Conservation (phyloP, 164 flowering plant genomes). For the Sedum album region DNA sequence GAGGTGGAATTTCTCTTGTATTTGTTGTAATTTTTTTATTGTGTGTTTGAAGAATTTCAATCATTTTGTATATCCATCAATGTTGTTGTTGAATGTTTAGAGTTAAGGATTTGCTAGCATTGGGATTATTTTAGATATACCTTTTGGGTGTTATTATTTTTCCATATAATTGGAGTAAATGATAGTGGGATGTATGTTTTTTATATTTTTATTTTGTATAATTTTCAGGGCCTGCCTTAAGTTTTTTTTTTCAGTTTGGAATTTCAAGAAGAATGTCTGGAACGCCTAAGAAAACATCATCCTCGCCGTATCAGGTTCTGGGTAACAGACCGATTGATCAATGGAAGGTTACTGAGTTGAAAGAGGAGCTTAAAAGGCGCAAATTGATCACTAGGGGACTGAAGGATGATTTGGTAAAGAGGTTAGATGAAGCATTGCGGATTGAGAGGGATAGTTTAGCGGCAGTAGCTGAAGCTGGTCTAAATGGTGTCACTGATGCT, state of each 20-base stretch:
- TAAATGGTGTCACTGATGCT: too few species aligned
- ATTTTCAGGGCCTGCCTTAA: not conserved
- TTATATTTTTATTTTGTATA: not conserved
- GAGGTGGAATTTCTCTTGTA: not conserved
- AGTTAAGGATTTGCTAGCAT: too few species aligned
- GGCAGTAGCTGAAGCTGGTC: not conserved
- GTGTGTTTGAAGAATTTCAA: too few species aligned
- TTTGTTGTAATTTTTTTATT: not conserved
- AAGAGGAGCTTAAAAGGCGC: constrained; percentile 81
- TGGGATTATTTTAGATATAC: too few species aligned
- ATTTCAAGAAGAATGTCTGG: not conserved
- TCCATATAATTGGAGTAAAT: too few species aligned
- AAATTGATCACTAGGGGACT: constrained; percentile 54
- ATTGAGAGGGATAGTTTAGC: constrained; percentile 22
- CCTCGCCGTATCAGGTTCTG: constrained; percentile 47
- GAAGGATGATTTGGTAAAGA: constrained; percentile 71
- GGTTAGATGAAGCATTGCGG: constrained; percentile 63
- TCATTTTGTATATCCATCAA: too few species aligned
- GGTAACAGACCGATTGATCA: constrained; percentile 67
- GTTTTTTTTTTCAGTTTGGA: not conserved
- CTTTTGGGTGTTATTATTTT: too few species aligned
- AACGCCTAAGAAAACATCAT: constrained; percentile 4
- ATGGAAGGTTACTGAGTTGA: constrained; percentile 87
- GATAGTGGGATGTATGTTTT: not conserved
- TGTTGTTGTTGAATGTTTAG: too few species aligned